Conservation (phyloP, 805 yeast species). For the Candida schatavii region DNA sequence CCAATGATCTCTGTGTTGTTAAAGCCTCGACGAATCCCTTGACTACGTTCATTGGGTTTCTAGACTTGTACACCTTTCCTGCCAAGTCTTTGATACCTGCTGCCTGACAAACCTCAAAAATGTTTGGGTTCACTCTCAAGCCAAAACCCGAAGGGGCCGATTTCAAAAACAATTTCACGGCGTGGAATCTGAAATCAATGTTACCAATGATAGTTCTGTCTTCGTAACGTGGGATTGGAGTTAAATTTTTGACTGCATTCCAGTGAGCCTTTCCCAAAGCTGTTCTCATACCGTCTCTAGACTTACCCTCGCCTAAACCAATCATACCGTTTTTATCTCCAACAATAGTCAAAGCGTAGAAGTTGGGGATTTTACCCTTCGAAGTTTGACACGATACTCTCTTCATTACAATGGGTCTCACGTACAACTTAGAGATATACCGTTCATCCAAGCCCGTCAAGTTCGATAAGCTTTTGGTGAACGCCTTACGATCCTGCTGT, state of each 20-base stretch:
- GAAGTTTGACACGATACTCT: conserved; percentile 88
- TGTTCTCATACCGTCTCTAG: conserved; percentile 67
- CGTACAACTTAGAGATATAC: conserved; percentile 58
- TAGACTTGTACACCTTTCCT: conserved; percentile 86
- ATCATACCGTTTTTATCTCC: conserved; percentile 94
- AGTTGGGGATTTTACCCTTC: conserved; percentile 83
- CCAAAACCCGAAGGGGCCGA: conserved; percentile 95
- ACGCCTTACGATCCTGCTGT: conserved; percentile 14
- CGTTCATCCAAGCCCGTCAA: conserved; percentile 65
- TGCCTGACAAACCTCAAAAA: conserved; percentile 86
- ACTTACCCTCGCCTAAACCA: conserved; percentile 94
- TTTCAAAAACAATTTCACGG: conserved; percentile 76
- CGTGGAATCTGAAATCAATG: conserved; percentile 79
- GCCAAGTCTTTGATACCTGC: conserved; percentile 93
- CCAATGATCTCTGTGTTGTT: conserved; percentile 72
- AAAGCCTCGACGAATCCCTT: conserved; percentile 88
- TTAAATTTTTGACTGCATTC: conserved; percentile 87
- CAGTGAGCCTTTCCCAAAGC: conserved; percentile 86
- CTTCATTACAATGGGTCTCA: conserved; percentile 69
- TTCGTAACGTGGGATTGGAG: conserved; percentile 81
- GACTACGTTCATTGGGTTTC: conserved; percentile 93
- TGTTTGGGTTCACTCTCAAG: conserved; percentile 82
- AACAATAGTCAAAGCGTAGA: conserved; percentile 81
- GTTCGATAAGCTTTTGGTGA: conserved; percentile 54
- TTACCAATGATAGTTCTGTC: conserved; percentile 87